These are phyloP conservation scores for Macrophomina phaseolina DNA, from an alignment of 2,329 filamentous ascomycete genomes.

Conservation along the genomic window DNA sequence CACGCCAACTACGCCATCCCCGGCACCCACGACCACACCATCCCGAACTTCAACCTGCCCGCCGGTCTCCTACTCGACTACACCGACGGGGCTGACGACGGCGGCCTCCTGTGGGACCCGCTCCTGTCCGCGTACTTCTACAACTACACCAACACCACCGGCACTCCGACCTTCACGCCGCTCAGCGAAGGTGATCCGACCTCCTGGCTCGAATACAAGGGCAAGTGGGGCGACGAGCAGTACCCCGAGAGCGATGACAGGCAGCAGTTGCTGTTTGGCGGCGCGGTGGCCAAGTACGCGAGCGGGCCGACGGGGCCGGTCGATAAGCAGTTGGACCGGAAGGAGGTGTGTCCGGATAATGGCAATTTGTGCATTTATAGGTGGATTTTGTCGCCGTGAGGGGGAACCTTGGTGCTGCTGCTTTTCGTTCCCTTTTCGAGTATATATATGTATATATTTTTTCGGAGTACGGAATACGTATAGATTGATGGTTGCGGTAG, in stretches of 20 bases:
- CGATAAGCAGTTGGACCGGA: conserved; percentile 63
- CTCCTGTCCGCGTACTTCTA: conserved; percentile 62
- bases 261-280: conserved; percentile 52
- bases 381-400: conserved; percentile 43
- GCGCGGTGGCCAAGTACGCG: conserved; percentile 53
- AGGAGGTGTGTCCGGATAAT: conserved; percentile 62
- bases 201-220: conserved; percentile 62
- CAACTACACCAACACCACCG: conserved; percentile 49
- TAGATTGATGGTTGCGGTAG: not conserved
- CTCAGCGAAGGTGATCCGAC: conserved; percentile 56
- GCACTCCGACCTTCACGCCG: conserved; percentile 50
- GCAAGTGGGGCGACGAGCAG: conserved; percentile 67
- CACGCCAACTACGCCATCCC: conserved; percentile 69
- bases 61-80: conserved; percentile 57
- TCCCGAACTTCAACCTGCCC: conserved; percentile 65
- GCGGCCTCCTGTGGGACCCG: conserved; percentile 67
- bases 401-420: too few relatives aligned
- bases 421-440: not conserved
- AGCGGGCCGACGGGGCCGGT: conserved; percentile 66
- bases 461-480: not conserved
- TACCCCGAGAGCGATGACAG: conserved; percentile 59
- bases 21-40: conserved; percentile 67
- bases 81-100: conserved; percentile 61
- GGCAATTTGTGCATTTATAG: conserved; percentile 53
- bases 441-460: not conserved